Percentiles rank a stretch among this genome's conserved stretches.
These are phyloP conservation scores for Zelopaecilomyces penicillatus DNA, from an alignment of 2,329 filamentous ascomycete genomes.

Conservation along the genomic window DNA sequence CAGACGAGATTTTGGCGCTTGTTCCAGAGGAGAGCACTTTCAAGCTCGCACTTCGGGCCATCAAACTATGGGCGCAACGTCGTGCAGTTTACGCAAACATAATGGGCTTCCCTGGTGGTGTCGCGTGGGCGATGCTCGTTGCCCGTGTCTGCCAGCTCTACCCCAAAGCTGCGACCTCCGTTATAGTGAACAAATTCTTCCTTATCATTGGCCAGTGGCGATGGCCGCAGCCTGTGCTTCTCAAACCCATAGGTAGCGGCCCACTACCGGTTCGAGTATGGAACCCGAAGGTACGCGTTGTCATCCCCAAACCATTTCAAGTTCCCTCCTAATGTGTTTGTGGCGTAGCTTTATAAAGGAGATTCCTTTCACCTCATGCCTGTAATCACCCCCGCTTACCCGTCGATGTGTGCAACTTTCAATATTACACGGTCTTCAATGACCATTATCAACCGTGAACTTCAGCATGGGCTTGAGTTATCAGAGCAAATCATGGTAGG, in stretches of 20 bases:
- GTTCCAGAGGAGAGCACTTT: conserved; percentile 89
- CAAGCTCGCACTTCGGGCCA: conserved; percentile 76
- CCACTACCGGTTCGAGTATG: conserved; percentile 78
- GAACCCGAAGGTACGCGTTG: conserved; percentile 69
- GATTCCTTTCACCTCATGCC: conserved; percentile 92
- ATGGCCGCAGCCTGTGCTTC: conserved; percentile 87
- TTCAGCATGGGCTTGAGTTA: conserved; percentile 68
- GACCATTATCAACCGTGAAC: conserved; percentile 72
- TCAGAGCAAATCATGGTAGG: conserved; percentile 72
- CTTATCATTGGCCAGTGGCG: conserved; percentile 82
- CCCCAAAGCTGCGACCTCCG: conserved; percentile 80
- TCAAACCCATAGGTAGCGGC: conserved; percentile 80
- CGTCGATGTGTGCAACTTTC: conserved; percentile 95
- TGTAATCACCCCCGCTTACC: conserved; percentile 94
- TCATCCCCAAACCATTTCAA: not conserved
- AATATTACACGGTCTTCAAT: conserved; percentile 86
- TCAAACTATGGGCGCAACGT: conserved; percentile 93
- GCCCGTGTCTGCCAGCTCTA: conserved; percentile 94
- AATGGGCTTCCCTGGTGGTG: conserved; percentile 91
- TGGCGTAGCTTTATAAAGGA: conserved; percentile 58
- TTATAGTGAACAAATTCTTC: conserved; percentile 91
- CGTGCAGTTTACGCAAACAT: conserved; percentile 94
- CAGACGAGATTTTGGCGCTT: conserved; percentile 79
- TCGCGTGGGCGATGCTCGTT: conserved; percentile 97
- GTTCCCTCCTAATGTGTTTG: conserved; percentile 9